Conservation (phyloP, 108 stramenopile genomes). For the Schizochytrium sp. region DNA sequence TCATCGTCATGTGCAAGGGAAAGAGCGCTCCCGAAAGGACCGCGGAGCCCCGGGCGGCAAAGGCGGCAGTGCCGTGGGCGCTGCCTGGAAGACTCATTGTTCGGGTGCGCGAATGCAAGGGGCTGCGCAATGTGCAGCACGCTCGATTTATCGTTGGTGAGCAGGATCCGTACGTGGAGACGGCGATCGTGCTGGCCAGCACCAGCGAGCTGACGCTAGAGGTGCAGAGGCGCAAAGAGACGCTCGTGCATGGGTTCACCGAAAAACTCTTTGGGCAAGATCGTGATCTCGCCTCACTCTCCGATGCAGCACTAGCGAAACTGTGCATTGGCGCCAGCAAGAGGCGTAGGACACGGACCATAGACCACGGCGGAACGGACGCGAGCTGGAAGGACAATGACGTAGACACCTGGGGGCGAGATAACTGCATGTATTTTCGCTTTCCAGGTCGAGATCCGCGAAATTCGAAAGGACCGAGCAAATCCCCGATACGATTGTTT, state of each 20-base stretch:
- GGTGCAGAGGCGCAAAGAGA: neutral
- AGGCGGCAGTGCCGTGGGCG: neutral
- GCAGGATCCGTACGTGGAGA: neutral
- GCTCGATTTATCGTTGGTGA: neutral
- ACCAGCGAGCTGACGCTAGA: neutral
- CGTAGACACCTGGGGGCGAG: neutral
- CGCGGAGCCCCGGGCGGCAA: too few species aligned
- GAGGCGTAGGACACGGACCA: neutral
- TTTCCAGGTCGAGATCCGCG: neutral
- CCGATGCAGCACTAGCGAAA: neutral
- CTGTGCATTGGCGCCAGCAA: neutral
- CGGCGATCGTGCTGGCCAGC: neutral
- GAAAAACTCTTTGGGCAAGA: neutral
- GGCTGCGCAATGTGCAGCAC: neutral
- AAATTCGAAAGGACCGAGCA: neutral
- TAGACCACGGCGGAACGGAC: neutral
- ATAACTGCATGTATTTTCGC: neutral
- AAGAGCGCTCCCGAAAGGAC: too few species aligned
- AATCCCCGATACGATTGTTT: neutral
- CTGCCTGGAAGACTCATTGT: neutral
- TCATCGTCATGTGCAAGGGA: too few species aligned
- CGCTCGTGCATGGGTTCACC: neutral
- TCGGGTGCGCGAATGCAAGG: neutral
- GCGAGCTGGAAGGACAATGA: neutral
- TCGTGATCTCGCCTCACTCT: neutral